These are phyloP conservation scores for Kockiozyma suomiensis DNA, from an alignment of 805 yeast genomes.

Conservation along the genomic window DNA sequence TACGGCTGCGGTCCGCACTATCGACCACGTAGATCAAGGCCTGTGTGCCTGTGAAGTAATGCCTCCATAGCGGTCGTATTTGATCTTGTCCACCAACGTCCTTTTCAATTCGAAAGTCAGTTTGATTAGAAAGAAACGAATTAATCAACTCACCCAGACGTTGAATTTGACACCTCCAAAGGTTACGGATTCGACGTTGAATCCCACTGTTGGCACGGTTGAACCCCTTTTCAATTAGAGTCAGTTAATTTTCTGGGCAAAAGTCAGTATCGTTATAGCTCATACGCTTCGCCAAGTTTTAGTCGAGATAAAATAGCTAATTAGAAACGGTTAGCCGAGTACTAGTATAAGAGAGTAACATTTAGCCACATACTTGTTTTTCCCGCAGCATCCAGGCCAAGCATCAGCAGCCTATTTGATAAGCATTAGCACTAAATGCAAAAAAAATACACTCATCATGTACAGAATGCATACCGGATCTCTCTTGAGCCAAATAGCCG, in stretches of 20 bases:
- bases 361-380: slow-evolving; percentile 39
- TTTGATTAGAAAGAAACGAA: background rate
- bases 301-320: slow-evolving; percentile 72
- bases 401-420: slow-evolving; percentile 66
- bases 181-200: slow-evolving; percentile 84
- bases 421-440: background rate
- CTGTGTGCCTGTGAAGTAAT: slow-evolving; percentile 97
- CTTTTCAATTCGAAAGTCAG: too few species aligned
- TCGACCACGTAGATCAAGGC: slow-evolving; percentile 98
- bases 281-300: slow-evolving; percentile 30
- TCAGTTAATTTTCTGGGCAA: too few species aligned
- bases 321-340: too few species aligned
- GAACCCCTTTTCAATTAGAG: slow-evolving; percentile 56
- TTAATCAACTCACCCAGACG: slow-evolving; percentile 57
- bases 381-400: slow-evolving; percentile 92
- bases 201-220: slow-evolving; percentile 70
- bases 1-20: slow-evolving; percentile 97
- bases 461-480: slow-evolving; percentile 15
- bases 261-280: too few species aligned
- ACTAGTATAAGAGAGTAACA: background rate
- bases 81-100: slow-evolving; percentile 99
- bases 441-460: background rate
- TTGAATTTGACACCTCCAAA: slow-evolving; percentile 79
- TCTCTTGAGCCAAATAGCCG: slow-evolving; percentile 25
- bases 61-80: slow-evolving; percentile 98